Conservation (phyloP, 768 basidiomycete genomes). For the Dacryopinax primogenitus region DNA sequence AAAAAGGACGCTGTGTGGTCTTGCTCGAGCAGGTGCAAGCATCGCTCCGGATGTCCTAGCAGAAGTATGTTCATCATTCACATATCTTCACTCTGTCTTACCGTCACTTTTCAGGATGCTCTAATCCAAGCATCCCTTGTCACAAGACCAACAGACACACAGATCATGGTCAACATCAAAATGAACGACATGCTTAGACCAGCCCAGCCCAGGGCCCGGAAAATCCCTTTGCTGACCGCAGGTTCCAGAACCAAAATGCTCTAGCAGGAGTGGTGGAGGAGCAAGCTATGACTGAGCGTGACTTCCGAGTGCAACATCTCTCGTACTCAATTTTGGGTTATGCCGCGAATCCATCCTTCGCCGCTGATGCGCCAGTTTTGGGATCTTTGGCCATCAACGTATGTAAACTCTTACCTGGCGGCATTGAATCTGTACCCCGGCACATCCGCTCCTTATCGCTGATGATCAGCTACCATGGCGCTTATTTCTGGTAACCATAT, state of each 20-base stretch:
- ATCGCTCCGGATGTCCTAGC: conserved; percentile 90
- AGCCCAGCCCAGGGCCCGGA: conserved; percentile 76
- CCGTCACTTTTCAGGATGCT: conserved; percentile 41
- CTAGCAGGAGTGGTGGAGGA: conserved; percentile 96
- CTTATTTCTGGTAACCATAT: too few relatives aligned
- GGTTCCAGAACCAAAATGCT: conserved; percentile 82
- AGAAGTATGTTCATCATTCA: conserved; percentile 31
- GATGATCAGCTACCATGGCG: too few relatives aligned
- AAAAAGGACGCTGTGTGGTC: too few relatives aligned
- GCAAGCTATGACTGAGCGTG: conserved; percentile 87
- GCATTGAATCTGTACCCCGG: too few relatives aligned
- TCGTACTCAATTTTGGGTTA: conserved; percentile 92
- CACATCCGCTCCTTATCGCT: too few relatives aligned
- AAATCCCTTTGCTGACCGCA: conserved; percentile 78
- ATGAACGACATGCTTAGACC: conserved; percentile 81
- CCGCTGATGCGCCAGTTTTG: conserved; percentile 60
- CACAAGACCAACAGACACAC: conserved; percentile 87
- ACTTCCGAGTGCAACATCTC: conserved; percentile 84
- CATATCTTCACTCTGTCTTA: conserved; percentile 10
- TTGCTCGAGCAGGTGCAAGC: conserved; percentile 31
- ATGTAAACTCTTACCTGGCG: too few relatives aligned
- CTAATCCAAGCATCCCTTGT: conserved; percentile 68
- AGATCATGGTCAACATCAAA: conserved; percentile 93
- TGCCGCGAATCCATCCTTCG: conserved; percentile 86
- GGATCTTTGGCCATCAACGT: conserved; percentile 73